Evolutionary conservation across 2,329 filamentous ascomycete species (phyloP).

Genomic region (Trichoderma guizhouense): DNA sequence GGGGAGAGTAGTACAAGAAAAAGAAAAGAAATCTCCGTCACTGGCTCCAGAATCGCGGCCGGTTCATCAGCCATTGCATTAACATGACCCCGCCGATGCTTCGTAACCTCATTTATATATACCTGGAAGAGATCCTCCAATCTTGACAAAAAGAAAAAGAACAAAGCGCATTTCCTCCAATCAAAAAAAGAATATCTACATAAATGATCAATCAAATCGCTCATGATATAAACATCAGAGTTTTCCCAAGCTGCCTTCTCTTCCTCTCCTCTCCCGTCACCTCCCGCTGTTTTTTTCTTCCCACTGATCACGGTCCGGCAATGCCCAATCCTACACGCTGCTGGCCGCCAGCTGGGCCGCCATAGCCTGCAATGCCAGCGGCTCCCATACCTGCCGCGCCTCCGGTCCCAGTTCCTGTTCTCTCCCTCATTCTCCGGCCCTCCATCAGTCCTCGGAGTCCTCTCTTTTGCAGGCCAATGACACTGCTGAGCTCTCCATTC

Average conservation of each 20-base stretch:
- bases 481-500: conserved; percentile 77
- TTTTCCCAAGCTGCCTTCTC: not conserved
- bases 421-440: conserved; percentile 77
- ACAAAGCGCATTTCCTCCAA: conserved; percentile 12
- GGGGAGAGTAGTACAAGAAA: not conserved
- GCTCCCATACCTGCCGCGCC: conserved; percentile 22
- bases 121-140: conserved; percentile 2
- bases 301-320: conserved; percentile 36
- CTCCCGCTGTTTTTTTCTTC: not conserved
- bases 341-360: conserved; percentile 27
- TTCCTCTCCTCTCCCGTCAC: not conserved
- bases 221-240: conserved; percentile 12
- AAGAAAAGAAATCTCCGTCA: not conserved
- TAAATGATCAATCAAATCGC: conserved; percentile 14
- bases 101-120: conserved; percentile 16
- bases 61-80: conserved; percentile 5
- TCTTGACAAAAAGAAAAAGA: conserved; percentile 14
- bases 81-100: not conserved
- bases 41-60: not conserved
- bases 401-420: conserved; percentile 47
- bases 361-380: conserved; percentile 22
- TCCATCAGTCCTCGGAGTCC: conserved; percentile 93
- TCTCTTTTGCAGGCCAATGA: conserved; percentile 93
- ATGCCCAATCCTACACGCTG: conserved; percentile 53
- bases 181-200: conserved; percentile 16